Evolutionary conservation across 2,329 filamentous ascomycete genomes (phyloP), one percentile per base, ranked within the genome.

Genomic region (Sporothrix sp.): DNA sequence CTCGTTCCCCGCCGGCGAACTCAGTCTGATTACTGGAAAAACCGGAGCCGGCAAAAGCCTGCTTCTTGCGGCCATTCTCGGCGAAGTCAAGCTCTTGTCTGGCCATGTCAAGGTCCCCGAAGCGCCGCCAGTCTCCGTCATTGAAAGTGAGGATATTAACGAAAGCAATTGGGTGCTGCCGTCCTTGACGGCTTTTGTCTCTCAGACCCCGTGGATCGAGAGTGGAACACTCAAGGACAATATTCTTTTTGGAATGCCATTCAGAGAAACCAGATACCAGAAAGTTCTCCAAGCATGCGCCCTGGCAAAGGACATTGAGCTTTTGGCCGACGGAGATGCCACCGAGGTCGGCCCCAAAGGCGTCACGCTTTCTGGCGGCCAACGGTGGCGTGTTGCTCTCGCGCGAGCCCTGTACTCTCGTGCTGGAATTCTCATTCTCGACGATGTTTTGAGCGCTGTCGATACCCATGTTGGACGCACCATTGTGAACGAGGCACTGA

Each of bases 361-460:
- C 3, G 66, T 71, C 4, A 68, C 66, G 2, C 61, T 74, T 3
- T 70, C 66, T 5, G 71, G 71, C 5, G 71, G 71, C 0, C 71
- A 74, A 51, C 68, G 70, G 23, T 70, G 69, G 64, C 65, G 71
- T 2, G 63, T 72, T 2, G 68, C 69, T 2, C 62, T 74, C 1
- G 71, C 71, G 0, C 65, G 71, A 28, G 71, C 70, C 1, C 56
- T 73, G 7, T 74, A 74, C 56, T 72, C 69, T 0, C 62, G 63
- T 1, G 68, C 69, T 0, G 64, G 66, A 1, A 71, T 71, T 2
- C 57, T 73, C n/a, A 57, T 74, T 14, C 59, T 75, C 4, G 72
- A 76, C 46, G 72, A 75, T 47, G 66, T 72, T 1, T 65, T 73
- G 0, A 80, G 75, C 50, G 77, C 80, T 2, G 63, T 71, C 33